Evolutionary conservation across 148 eudicot genomes (phyloP).

Genomic region (Hydrangea macrophylla): DNA sequence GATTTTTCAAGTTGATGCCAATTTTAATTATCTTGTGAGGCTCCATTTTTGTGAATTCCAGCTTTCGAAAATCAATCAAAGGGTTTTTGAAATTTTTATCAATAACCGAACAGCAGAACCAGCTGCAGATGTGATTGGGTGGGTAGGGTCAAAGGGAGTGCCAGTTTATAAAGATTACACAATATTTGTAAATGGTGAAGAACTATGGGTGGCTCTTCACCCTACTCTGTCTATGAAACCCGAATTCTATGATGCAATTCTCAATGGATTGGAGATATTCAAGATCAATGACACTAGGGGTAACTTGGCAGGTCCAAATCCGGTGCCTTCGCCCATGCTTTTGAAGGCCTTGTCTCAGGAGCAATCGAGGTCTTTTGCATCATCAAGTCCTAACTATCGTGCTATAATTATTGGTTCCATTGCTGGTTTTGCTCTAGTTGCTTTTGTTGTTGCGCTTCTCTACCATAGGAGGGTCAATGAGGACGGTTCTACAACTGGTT

Average conservation of each 20-base stretch:
- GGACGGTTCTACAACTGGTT: not conserved
- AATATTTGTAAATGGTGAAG: constrained; percentile 5
- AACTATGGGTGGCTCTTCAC: constrained; percentile 35
- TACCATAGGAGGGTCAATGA: not conserved
- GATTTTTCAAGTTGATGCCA: constrained; percentile 57
- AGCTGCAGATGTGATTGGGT: constrained; percentile 53
- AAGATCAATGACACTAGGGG: constrained; percentile 24
- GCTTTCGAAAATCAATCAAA: constrained; percentile 42
- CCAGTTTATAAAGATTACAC: constrained; percentile 53
- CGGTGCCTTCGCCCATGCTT: constrained; percentile 9
- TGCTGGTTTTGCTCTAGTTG: constrained; percentile 8
- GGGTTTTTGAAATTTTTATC: constrained; percentile 61
- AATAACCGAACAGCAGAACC: constrained; percentile 55
- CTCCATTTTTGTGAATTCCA: constrained; percentile 76
- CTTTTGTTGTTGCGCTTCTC: constrained; percentile 3
- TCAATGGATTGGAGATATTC: constrained; percentile 39
- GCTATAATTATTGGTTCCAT: constrained; percentile 14
- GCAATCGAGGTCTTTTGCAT: not conserved
- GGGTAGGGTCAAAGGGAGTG: constrained; percentile 42
- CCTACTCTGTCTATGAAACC: constrained; percentile 20
- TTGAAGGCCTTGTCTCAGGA: not conserved
- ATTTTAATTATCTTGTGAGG: constrained; percentile 60
- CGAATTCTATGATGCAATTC: constrained; percentile 22
- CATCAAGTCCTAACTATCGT: not conserved
- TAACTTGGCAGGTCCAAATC: constrained; percentile 39